Conservation (phyloP, 2,329 filamentous ascomycete genomes). For the Fusarium buharicum region DNA sequence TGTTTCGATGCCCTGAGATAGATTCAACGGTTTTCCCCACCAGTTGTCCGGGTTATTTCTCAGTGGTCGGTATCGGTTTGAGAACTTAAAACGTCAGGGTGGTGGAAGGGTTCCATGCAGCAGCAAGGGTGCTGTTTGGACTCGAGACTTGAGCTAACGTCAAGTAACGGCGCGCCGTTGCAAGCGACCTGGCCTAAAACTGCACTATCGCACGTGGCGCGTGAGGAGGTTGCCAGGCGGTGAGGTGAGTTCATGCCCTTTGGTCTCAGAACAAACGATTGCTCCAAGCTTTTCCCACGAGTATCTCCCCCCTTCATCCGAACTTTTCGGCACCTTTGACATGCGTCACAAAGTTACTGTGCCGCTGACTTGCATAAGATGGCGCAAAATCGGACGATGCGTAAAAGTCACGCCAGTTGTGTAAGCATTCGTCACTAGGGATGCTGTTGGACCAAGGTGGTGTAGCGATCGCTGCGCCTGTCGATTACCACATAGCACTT, state of each 20-base stretch:
- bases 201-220: constrained; percentile 33
- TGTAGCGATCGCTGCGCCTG: constrained; percentile 7
- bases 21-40: constrained; percentile 26
- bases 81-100: constrained; percentile 24
- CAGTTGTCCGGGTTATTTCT: constrained; percentile 2
- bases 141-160: constrained; percentile 21
- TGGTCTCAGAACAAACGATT: constrained; percentile 1
- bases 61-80: constrained; percentile 1
- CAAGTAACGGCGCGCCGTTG: constrained; percentile 25
- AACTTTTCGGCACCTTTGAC: constrained; percentile 15
- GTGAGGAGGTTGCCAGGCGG: constrained; percentile 12
- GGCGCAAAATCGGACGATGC: constrained; percentile 12
- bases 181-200: constrained; percentile 25
- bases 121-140: constrained; percentile 17
- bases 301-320: constrained; percentile 13
- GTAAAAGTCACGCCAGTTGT: constrained; percentile 4
- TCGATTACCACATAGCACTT: neutral
- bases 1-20: constrained; percentile 12
- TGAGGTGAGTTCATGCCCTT: constrained; percentile 14
- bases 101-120: constrained; percentile 24
- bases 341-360: constrained; percentile 16
- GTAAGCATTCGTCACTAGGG: constrained; percentile 21
- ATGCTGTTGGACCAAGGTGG: neutral
- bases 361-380: constrained; percentile 27
- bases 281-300: constrained; percentile 14